phyloP scores from a whole-genome alignment of 2,329 filamentous ascomycete species.

The Penicillium sp. region DNA sequence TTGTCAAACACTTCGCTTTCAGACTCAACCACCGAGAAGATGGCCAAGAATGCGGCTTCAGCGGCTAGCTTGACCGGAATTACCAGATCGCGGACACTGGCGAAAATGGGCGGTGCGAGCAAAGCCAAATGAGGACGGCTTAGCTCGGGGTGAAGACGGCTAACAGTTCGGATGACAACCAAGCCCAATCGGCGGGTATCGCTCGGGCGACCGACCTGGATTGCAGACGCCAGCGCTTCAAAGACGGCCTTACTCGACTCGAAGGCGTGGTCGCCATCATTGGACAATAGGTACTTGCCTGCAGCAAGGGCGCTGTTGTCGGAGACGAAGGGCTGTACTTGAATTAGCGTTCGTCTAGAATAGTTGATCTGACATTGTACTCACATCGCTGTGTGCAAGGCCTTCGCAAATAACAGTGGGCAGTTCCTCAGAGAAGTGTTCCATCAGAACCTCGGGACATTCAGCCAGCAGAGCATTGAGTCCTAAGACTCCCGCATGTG shows the following conservation, averaged over 20 bases:
- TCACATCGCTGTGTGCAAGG: constrained; percentile 70
- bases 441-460: constrained; percentile 65
- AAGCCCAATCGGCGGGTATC: constrained; percentile 83
- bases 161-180: constrained; percentile 81
- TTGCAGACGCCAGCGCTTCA: constrained; percentile 68
- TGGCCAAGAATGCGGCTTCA: constrained; percentile 85
- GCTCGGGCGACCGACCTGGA: constrained; percentile 71
- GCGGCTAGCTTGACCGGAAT: constrained; percentile 95
- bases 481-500: constrained; percentile 73
- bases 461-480: constrained; percentile 87
- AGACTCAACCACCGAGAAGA: constrained; percentile 86
- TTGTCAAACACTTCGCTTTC: constrained; percentile 85
- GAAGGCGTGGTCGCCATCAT: constrained; percentile 57
- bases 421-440: constrained; percentile 68
- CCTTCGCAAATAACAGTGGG: constrained; percentile 74
- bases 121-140: constrained; percentile 75
- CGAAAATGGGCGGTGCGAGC: constrained; percentile 80
- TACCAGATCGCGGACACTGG: constrained; percentile 81
- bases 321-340: constrained; percentile 67
- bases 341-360: constrained; percentile 17
- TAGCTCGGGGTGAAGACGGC: constrained; percentile 72
- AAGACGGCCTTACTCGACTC: constrained; percentile 77
- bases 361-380: constrained; percentile 31
- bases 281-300: constrained; percentile 79
- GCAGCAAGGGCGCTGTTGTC: constrained; percentile 86